Base-by-base conservation (phyloP, 345 rosid species). In the Eucalyptus urophylla region DNA sequence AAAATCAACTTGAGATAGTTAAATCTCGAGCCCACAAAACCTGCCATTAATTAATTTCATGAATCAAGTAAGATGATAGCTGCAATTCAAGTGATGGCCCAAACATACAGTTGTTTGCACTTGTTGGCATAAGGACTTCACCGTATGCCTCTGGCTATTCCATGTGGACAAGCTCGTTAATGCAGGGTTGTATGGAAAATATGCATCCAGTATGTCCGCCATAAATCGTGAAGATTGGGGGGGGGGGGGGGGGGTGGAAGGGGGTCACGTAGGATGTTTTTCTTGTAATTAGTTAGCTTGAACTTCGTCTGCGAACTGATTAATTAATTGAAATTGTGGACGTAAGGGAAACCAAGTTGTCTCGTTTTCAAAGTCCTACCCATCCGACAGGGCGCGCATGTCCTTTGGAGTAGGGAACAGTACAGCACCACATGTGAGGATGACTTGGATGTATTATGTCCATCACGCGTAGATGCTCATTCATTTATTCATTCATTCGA, bases 241-340 rank as follows among this genome's bases (percentile, higher is more conserved):
- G 11, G 1, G 8, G n/a, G n/a, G n/a, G n/a, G n/a, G n/a, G n/a
- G n/a, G 4, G 0, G 19, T 21, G 11, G 60, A 4, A 49, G 12
- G 25, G 60, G 22, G 5, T 21, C 27, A 8, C 11, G 60, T 5
- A 22, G 27, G 60, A 56, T 56, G 24, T 21, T 54, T 54, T 54
- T 19, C 27, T 54, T 69, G 40, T 69, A 69, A 69, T 5, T 69
- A 69, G 80, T 33, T 33, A 16, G 80, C 44, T 33, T 69, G 80
- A 31, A 69, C 22, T 31, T 69, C 80, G 43, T 31, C 12, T 31
- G 43, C 11, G 43, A 67, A 69, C 33, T 8, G 80, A 69, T 16
- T 31, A 69, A 33, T 17, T 33, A 17, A 31, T 69, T 17, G 24
- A 69, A 69, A 69, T 33, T 31, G 12, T 69, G 43, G 33, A 69